Base-by-base conservation (phyloP, 768 basidiomycete genomes). In the Mycena amicta region DNA sequence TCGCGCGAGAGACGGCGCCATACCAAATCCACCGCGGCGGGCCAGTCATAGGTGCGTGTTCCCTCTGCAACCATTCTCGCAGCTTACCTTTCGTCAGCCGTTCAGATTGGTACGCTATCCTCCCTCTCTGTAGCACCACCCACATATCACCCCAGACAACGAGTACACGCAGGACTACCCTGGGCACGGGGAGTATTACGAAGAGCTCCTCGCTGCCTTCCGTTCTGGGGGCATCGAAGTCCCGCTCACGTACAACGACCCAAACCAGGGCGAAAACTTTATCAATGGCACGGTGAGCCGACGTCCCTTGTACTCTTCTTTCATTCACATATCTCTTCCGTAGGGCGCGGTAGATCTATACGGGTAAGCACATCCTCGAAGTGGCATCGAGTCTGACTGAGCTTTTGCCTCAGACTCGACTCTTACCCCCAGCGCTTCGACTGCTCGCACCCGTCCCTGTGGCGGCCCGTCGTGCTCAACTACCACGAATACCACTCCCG, bases 381-480 rank as follows among this genome's bases (percentile, higher is more conserved):
- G n/a, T n/a, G n/a, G n/a, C n/a, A n/a, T n/a, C n/a, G n/a, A n/a
- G n/a, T n/a, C n/a, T n/a, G n/a, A n/a, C n/a, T n/a, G n/a, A 15
- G 13, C 33, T 5, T 22, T 40, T 52, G 57, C 50, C 60, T 23
- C 27, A 83, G 83, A 16, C 66, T 86, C 57, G 91, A 92, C 65
- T 80, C 83, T 0, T 92, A 92, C 59, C 89, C 90, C 1, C 89
- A 92, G 76, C 76, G 80, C 0, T 93, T 91, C 64, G 91, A 93
- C 65, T 93, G 92, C 68, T 89, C 89, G 0, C 80, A 88, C 59
- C 89, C 92, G 2, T 74, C 75, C 1, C 67, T 60, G 0, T 93
- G 92, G 92, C 80, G 67, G 13, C 81, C 81, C 2, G 82, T 93
- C n/a, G 75, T 75, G 0, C 81, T 82, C 2, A 83, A 79, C 61